These are phyloP conservation scores for Myriosclerotinia duriaeana DNA, from an alignment of 2,329 filamentous ascomycete genomes.

Conservation along the genomic window DNA sequence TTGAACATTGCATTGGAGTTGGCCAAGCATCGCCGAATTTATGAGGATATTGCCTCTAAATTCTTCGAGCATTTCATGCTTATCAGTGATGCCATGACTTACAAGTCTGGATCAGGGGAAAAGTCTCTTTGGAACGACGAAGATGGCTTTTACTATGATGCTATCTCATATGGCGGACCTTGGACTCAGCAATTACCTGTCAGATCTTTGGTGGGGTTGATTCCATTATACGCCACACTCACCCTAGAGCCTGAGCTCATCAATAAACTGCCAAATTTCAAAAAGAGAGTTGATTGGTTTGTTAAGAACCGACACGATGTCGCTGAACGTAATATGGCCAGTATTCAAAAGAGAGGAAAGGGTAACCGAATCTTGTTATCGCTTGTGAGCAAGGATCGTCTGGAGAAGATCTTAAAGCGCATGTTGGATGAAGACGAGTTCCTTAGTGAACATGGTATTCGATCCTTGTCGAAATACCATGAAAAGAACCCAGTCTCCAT, in stretches of 20 bases:
- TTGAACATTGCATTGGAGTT: slow-evolving; percentile 94
- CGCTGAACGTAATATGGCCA: slow-evolving; percentile 91
- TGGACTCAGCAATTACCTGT: slow-evolving; percentile 92
- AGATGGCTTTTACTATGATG: slow-evolving; percentile 98
- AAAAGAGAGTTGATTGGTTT: slow-evolving; percentile 92
- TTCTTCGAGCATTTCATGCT: slow-evolving; percentile 99
- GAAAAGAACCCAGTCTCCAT: slow-evolving; percentile 88
- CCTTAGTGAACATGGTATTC: slow-evolving; percentile 83
- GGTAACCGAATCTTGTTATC: slow-evolving; percentile 84
- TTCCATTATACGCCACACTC: slow-evolving; percentile 87
- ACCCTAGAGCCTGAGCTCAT: slow-evolving; percentile 93
- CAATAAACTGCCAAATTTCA: slow-evolving; percentile 88
- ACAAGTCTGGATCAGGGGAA: slow-evolving; percentile 69
- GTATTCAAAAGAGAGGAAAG: slow-evolving; percentile 86
- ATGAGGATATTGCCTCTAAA: slow-evolving; percentile 96
- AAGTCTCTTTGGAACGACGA: slow-evolving; percentile 94
- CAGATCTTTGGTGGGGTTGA: slow-evolving; percentile 86
- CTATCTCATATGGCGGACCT: slow-evolving; percentile 92
- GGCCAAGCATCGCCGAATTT: slow-evolving; percentile 90
- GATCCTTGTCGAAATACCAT: slow-evolving; percentile 89
- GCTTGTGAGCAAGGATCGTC: slow-evolving; percentile 88
- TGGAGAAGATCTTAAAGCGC: slow-evolving; percentile 81
- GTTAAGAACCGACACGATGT: slow-evolving; percentile 83
- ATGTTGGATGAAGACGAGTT: slow-evolving; percentile 97
- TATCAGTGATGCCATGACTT: slow-evolving; percentile 96